Evolutionary conservation across 495 filamentous ascomycete genomes (phyloP), one percentile per base, ranked within the genome.

Genomic region (Cercophora scortea): DNA sequence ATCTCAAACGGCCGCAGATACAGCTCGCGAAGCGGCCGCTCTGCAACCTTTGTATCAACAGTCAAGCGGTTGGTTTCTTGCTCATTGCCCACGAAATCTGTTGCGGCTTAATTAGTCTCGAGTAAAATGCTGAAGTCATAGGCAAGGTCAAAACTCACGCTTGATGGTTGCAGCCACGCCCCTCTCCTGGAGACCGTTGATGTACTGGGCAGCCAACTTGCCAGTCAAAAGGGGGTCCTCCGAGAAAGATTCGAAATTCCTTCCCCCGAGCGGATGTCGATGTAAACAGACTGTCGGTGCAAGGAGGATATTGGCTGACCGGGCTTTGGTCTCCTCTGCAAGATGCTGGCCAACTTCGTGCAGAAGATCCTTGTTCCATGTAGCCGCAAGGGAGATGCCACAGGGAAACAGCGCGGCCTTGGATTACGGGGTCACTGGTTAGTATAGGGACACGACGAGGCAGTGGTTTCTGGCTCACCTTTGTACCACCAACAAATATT

Each of bases 241-340:
- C 6, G 87, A 88, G 64, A 90, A 92, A 0, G 86, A 89, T 69
- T 94, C 89, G 53, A 92, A 95, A 50, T 89, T 89, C 47, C 89
- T 79, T 7, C 89, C 89, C 10, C 89, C 88, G 0, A 94, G 73
- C 2, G 89, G 89, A 16, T 85, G 85, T 12, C 89, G 79, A 58
- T 93, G 89, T 66, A 88, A 85, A 66, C 88, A 90, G 53, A 90
- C 84, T 6, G 88, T 92, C 9, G 88, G 88, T 3, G 86, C 88
- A 8, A 94, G 76, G 1, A 92, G 72, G 15, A 91, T 75, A 51
- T 89, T 78, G 33, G 85, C 83, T 12, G 84, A 84, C 57, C 88
- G 86, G 8, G 86, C 85, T 47, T 79, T 84, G 11, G 77, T 72
- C 66, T 94, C 89, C 36, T 85, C 77, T 15, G 80, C 87, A 53